phyloP scores from a whole-genome alignment of 2,329 filamentous ascomycete genomes.

The Aspergillus pseudonomiae region DNA sequence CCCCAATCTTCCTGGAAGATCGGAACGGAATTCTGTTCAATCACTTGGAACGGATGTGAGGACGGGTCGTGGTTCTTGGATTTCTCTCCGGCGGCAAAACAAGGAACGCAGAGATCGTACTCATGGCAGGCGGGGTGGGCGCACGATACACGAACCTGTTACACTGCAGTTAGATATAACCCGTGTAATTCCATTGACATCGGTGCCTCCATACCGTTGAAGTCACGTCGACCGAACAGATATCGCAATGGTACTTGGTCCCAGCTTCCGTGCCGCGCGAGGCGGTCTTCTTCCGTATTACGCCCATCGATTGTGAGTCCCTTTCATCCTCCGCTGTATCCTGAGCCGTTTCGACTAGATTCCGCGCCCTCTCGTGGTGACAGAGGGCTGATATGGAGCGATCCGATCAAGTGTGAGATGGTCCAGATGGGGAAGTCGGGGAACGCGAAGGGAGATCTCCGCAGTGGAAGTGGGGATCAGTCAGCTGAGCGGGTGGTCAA shows the following conservation, averaged over 20 bases:
- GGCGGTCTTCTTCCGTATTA: slow-evolving; percentile 94
- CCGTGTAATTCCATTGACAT: not conserved
- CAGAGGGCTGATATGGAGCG: slow-evolving; percentile 28
- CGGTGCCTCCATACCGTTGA: slow-evolving; percentile 68
- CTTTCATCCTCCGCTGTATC: slow-evolving; percentile 45
- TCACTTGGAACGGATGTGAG: slow-evolving; percentile 87
- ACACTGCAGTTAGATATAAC: slow-evolving; percentile 9
- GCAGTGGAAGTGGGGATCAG: not conserved
- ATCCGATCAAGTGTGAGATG: slow-evolving; percentile 11
- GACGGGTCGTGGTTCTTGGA: slow-evolving; percentile 84
- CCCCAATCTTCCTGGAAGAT: slow-evolving; percentile 96
- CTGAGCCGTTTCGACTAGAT: slow-evolving; percentile 35
- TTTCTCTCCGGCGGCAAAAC: slow-evolving; percentile 80
- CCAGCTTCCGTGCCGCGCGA: slow-evolving; percentile 82
- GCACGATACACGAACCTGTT: slow-evolving; percentile 89
- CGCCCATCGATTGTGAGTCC: slow-evolving; percentile 67
- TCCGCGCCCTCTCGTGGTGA: slow-evolving; percentile 31
- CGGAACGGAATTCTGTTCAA: slow-evolving; percentile 97
- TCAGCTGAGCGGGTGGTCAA: not conserved
- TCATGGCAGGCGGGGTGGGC: slow-evolving; percentile 82
- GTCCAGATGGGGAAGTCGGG: slow-evolving; percentile 8
- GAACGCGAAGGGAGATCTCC: slow-evolving; percentile 9
- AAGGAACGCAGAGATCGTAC: slow-evolving; percentile 95
- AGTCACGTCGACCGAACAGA: slow-evolving; percentile 95
- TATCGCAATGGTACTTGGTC: slow-evolving; percentile 95